These are phyloP conservation scores for Colletotrichum noveboracense DNA, from an alignment of 2,329 filamentous ascomycete genomes.

Conservation along the genomic window DNA sequence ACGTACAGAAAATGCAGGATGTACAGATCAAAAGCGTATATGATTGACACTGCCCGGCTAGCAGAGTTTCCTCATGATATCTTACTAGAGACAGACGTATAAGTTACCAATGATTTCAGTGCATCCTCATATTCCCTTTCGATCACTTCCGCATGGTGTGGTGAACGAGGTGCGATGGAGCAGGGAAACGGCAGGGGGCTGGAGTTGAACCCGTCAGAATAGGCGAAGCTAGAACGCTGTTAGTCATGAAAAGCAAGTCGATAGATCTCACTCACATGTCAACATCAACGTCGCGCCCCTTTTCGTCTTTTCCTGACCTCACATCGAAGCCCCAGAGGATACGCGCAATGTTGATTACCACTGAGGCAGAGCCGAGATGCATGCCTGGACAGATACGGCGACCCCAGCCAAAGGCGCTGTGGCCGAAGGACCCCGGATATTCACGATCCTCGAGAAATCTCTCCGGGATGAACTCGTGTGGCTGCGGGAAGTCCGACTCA, in stretches of 20 bases:
- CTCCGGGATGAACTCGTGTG: slow-evolving; percentile 42
- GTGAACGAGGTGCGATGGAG: slow-evolving; percentile 40
- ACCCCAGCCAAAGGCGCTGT: slow-evolving; percentile 48
- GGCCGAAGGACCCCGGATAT: slow-evolving; percentile 41
- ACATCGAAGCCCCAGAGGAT: slow-evolving; percentile 60
- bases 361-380: slow-evolving; percentile 56
- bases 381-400: slow-evolving; percentile 48
- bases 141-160: slow-evolving; percentile 33
- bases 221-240: slow-evolving; percentile 38
- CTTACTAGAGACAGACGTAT: slow-evolving; percentile 26
- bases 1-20: background rate
- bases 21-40: background rate
- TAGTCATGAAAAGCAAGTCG: background rate
- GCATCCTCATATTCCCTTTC: slow-evolving; percentile 34
- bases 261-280: slow-evolving; percentile 39
- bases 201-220: slow-evolving; percentile 47
- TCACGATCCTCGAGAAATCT: slow-evolving; percentile 36
- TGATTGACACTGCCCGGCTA: too few species aligned
- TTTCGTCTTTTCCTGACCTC: slow-evolving; percentile 14
- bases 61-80: slow-evolving; percentile 13
- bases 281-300: slow-evolving; percentile 32
- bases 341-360: slow-evolving; percentile 50
- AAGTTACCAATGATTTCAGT: slow-evolving; percentile 28
- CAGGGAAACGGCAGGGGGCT: slow-evolving; percentile 45
- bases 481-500: slow-evolving; percentile 44